Evolutionary conservation across 176 grass and related monocot species (phyloP).

Genomic region (Triticum aestivum): DNA sequence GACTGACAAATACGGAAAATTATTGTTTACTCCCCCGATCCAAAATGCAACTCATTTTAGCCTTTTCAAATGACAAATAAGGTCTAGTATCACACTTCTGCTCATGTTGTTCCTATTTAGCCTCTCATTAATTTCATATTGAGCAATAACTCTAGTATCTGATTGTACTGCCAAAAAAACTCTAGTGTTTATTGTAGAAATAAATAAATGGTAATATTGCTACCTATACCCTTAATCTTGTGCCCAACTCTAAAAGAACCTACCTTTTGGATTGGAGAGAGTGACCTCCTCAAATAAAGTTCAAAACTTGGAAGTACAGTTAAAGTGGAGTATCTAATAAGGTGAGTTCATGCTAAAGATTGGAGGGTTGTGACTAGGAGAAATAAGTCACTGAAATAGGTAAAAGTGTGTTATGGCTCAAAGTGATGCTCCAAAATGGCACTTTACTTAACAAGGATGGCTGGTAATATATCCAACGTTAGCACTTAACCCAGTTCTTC

Average conservation of each 20-base stretch:
- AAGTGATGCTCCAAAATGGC: neutral
- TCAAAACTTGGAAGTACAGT: neutral
- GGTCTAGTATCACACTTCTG: neutral
- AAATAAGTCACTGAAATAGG: neutral
- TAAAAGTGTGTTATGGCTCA: neutral
- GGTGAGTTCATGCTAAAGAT: neutral
- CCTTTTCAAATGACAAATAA: no score
- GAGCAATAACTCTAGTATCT: neutral
- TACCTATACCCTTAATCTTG: neutral
- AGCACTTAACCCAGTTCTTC: neutral
- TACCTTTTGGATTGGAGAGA: neutral
- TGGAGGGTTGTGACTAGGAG: neutral
- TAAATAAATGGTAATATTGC: neutral
- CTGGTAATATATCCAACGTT: neutral
- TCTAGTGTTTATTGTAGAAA: neutral
- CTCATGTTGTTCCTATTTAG: neutral
- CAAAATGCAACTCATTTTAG: neutral
- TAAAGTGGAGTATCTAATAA: constrained; percentile 1
- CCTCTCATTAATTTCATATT: neutral
- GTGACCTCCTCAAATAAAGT: neutral
- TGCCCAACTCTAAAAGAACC: neutral
- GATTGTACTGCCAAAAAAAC: neutral
- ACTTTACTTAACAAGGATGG: neutral
- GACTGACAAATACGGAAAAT: neutral
- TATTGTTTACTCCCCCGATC: neutral